A percentile compares a stretch with the other conserved stretches of the same genome.
Conservation (phyloP, 495 filamentous ascomycete species). For the Jackrogersella minutella region DNA sequence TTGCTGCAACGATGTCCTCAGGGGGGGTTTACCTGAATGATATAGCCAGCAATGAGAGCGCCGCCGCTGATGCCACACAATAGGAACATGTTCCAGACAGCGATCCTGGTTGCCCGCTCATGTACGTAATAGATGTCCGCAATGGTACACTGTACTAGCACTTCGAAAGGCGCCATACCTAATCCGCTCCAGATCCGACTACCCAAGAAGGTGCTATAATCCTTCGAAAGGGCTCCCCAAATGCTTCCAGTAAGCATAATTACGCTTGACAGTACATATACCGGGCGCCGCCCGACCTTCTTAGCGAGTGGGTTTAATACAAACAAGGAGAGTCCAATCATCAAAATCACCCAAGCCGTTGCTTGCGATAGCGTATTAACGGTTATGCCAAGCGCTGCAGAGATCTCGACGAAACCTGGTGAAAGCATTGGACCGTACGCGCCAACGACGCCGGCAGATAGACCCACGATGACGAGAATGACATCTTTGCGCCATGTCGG, state of each 20-base stretch:
- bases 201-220: slow-evolving; percentile 65
- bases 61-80: slow-evolving; percentile 61
- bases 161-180: slow-evolving; percentile 66
- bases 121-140: slow-evolving; percentile 71
- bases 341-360: slow-evolving; percentile 50
- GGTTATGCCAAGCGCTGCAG: slow-evolving; percentile 46
- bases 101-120: slow-evolving; percentile 69
- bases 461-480: slow-evolving; percentile 61
- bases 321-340: slow-evolving; percentile 54
- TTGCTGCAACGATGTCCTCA: slow-evolving; percentile 3
- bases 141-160: slow-evolving; percentile 63
- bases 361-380: slow-evolving; percentile 46
- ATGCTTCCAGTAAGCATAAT: slow-evolving; percentile 67
- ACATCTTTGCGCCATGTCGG: slow-evolving; percentile 62
- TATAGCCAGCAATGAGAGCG: slow-evolving; percentile 61
- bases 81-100: slow-evolving; percentile 70
- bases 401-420: slow-evolving; percentile 55
- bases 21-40: slow-evolving; percentile 47
- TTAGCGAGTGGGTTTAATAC: slow-evolving; percentile 70
- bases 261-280: slow-evolving; percentile 65
- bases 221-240: slow-evolving; percentile 66
- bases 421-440: slow-evolving; percentile 66
- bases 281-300: slow-evolving; percentile 68
- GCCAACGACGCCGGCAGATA: slow-evolving; percentile 62
- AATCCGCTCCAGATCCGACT: slow-evolving; percentile 58